Base-by-base conservation (phyloP, 257 asterid genomes). In the Nicotiana noctiflora region DNA sequence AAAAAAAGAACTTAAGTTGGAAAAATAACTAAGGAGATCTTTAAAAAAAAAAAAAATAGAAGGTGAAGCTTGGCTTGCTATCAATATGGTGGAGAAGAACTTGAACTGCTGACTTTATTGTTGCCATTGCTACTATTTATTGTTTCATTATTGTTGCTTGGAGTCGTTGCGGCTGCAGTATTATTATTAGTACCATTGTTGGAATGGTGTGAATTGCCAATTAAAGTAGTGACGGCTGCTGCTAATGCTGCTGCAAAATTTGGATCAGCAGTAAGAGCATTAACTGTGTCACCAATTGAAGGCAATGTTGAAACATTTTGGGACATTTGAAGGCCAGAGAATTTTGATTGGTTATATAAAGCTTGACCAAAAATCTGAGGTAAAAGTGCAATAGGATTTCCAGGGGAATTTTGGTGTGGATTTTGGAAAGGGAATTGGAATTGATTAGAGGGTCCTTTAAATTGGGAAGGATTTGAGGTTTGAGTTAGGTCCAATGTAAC, bases 401-500 rank as follows among this genome's bases (percentile, higher is more conserved):
- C 10, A 40, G 49, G 49, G 49, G 83, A 82, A 14, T 85, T 89
- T 1, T 84, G 95, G 5, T 83, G 23, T 10, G 85, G 56, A 60
- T 87, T 89, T 34, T 89, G 85, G 85, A 93, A 90, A 4, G 93
- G 90, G 56, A 90, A 25, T 3, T 87, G 89, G 88, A 90, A 91
- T n/a, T 88, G 94, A 80, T 87, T 90, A 23, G 2, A 85, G 53
- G 84, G 85, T 55, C 82, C 82, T 8, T 89, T 90, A 83, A 86
- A 81, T 63, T 63, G 82, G 52, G 18, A 66, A 0, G 76, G 64
- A 76, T 79, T 63, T 0, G 97, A 95, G 49, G 86, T 75, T 87
- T 92, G 99, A 0, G 99, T 95, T 12, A 95, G 93, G 91, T 95
- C 99, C 77, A 95, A 83, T 64, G 99, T 95, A 74, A 95, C 94